Evolutionary conservation across 179 eudicot genomes (phyloP).

Genomic region (Beta macrorhiza): DNA sequence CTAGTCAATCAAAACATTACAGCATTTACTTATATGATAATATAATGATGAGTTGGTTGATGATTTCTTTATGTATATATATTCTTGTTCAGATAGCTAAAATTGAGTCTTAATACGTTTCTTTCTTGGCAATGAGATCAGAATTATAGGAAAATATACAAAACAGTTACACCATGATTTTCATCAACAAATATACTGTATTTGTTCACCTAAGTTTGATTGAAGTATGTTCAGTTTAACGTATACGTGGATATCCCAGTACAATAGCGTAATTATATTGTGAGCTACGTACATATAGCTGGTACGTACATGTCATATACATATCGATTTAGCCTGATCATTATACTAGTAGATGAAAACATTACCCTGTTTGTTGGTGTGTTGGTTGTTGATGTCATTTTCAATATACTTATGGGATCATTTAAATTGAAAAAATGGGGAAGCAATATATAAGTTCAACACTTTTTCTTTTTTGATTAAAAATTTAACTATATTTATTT

Average conservation of each 20-base stretch:
- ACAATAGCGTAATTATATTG: too few relatives aligned
- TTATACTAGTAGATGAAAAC: neutral
- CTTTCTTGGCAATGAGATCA: slow-evolving; percentile 12
- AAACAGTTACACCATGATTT: neutral
- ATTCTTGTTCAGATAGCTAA: slow-evolving; percentile 15
- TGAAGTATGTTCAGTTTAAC: neutral
- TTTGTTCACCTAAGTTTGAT: neutral
- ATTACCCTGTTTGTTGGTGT: slow-evolving; percentile 7
- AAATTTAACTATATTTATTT: too few relatives aligned
- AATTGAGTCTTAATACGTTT: slow-evolving; percentile 15
- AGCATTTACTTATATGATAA: neutral
- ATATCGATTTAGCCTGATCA: neutral
- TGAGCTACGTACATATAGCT: neutral
- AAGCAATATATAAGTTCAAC: neutral
- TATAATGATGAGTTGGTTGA: neutral
- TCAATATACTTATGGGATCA: neutral
- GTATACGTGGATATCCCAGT: too few relatives aligned
- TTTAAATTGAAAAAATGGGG: neutral
- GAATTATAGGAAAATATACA: neutral
- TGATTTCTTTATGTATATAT: neutral
- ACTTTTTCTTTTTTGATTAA: too few relatives aligned
- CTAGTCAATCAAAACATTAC: neutral
- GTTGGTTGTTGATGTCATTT: slow-evolving; percentile 11
- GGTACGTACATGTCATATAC: neutral
- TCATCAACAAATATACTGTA: neutral